These are phyloP conservation scores for Agrostemma githago DNA, from an alignment of 148 eudicot species.

Conservation along the genomic window DNA sequence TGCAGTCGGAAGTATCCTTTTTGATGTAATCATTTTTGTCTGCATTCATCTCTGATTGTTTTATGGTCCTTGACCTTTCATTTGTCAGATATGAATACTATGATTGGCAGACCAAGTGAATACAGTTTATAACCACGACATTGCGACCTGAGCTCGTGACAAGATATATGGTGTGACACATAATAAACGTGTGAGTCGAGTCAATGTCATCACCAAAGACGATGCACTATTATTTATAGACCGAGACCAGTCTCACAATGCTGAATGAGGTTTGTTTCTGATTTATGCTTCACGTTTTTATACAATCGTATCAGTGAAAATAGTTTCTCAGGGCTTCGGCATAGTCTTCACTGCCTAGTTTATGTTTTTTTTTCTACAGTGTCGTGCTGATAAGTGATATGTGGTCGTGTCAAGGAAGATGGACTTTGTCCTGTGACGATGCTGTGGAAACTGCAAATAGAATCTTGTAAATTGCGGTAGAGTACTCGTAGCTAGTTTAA, in stretches of 20 bases:
- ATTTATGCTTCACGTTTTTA: not conserved
- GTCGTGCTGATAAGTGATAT: not conserved
- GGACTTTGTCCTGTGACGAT: not conserved
- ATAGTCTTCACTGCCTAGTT: not conserved
- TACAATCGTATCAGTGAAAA: not conserved
- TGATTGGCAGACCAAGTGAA: conserved; percentile 80
- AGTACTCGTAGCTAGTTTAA: too few relatives aligned
- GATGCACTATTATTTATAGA: conserved; percentile 88
- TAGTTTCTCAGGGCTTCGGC: not conserved
- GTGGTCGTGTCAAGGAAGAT: not conserved
- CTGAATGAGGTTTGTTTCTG: conserved; percentile 47
- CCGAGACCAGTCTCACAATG: conserved; percentile 77
- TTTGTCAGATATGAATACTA: conserved; percentile 79
- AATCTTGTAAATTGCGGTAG: too few relatives aligned
- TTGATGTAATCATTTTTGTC: not conserved
- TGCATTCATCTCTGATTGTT: not conserved
- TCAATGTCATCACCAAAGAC: conserved; percentile 63
- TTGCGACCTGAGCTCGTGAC: conserved; percentile 88
- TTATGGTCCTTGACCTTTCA: conserved; percentile 30
- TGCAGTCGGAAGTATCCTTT: conserved; percentile 98
- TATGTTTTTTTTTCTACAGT: not conserved
- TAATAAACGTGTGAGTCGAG: conserved; percentile 80
- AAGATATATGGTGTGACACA: conserved; percentile 89
- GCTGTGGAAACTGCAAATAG: too few relatives aligned
- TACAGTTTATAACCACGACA: conserved; percentile 89